These are phyloP conservation scores for Hawksworthiomyces lignivorus DNA, from an alignment of 2,329 filamentous ascomycete species.

Conservation along the genomic window DNA sequence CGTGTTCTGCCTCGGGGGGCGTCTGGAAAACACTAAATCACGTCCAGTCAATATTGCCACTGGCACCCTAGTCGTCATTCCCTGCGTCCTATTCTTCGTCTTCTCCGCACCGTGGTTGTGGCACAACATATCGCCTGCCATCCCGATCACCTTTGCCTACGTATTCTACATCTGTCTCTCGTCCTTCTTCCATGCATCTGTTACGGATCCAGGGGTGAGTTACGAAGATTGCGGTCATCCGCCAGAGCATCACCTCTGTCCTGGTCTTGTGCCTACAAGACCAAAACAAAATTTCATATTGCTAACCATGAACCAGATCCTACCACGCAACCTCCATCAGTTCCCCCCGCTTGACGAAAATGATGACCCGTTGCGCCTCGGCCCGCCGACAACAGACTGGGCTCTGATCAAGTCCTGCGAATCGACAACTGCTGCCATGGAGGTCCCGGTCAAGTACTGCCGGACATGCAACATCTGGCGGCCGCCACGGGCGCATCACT, in stretches of 20 bases:
- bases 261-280: too few relatives aligned
- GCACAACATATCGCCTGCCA: conserved; percentile 76
- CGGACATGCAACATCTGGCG: conserved; percentile 97
- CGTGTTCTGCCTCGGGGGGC: conserved; percentile 76
- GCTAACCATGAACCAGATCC: conserved; percentile 55
- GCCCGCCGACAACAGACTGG: conserved; percentile 88
- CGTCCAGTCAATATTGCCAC: conserved; percentile 86
- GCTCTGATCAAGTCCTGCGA: conserved; percentile 78
- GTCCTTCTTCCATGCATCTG: conserved; percentile 88
- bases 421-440: conserved; percentile 76
- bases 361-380: conserved; percentile 73
- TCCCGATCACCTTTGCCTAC: conserved; percentile 86
- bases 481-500: conserved; percentile 90
- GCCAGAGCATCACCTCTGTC: too few relatives aligned
- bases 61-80: conserved; percentile 69
- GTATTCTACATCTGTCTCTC: conserved; percentile 85
- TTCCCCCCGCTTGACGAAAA: conserved; percentile 70
- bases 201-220: conserved; percentile 84
- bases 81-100: conserved; percentile 73
- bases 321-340: conserved; percentile 84
- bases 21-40: conserved; percentile 80
- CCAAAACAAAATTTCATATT: too few relatives aligned
- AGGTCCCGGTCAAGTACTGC: conserved; percentile 97
- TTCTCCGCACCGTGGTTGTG: conserved; percentile 82
- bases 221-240: too few relatives aligned